Evolutionary conservation across 2,329 filamentous ascomycete species (phyloP).

Genomic region (Nemania serpens): DNA sequence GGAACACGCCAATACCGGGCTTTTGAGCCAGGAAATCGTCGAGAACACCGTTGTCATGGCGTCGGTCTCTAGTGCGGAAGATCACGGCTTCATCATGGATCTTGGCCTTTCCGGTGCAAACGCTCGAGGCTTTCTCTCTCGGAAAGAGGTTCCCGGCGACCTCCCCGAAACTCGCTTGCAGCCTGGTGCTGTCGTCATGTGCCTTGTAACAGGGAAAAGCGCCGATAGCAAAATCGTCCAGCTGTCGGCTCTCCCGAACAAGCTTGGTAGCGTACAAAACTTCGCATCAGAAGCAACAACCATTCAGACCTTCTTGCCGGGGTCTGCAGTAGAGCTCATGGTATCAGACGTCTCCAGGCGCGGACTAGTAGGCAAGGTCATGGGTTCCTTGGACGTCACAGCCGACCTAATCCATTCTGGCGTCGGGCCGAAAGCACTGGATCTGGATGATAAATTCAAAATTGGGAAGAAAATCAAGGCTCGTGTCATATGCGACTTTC

Average conservation of each 20-base stretch:
- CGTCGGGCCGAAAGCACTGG: conserved; percentile 67
- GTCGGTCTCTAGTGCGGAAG: conserved; percentile 87
- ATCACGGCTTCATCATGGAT: conserved; percentile 94
- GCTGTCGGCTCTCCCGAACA: conserved; percentile 74
- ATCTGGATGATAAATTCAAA: conserved; percentile 79
- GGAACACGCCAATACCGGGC: conserved; percentile 73
- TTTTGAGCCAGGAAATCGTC: conserved; percentile 74
- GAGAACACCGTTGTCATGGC: conserved; percentile 82
- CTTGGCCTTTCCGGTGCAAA: conserved; percentile 72
- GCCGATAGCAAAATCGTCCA: conserved; percentile 84
- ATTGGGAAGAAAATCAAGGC: conserved; percentile 83
- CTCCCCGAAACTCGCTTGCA: conserved; percentile 71
- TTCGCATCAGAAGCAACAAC: conserved; percentile 78
- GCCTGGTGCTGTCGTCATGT: conserved; percentile 84
- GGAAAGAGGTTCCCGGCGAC: conserved; percentile 74
- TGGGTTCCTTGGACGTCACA: conserved; percentile 89
- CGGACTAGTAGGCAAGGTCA: conserved; percentile 86
- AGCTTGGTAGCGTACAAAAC: conserved; percentile 68
- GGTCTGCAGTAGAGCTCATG: conserved; percentile 85
- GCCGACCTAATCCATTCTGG: conserved; percentile 91
- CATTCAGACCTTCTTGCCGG: conserved; percentile 87
- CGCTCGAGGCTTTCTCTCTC: conserved; percentile 81
- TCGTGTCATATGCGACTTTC: conserved; percentile 86
- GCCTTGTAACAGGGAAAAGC: conserved; percentile 75
- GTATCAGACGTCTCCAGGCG: conserved; percentile 74